Base-by-base conservation (phyloP, 208 protist species). In the Trypanosomatidae sp. region DNA sequence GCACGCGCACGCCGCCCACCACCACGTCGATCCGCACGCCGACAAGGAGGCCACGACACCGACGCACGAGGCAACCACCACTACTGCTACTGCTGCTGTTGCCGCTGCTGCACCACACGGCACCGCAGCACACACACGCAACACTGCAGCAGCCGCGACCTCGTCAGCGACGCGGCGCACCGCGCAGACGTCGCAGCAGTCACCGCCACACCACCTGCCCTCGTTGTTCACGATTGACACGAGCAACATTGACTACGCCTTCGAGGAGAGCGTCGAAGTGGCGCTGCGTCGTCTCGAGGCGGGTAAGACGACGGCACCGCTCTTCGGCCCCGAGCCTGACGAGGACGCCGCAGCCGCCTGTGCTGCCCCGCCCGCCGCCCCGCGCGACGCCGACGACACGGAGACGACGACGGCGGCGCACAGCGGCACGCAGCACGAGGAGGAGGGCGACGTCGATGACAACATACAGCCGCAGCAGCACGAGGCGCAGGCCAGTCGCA, bases 161-260 rank as follows among this genome's bases (percentile, higher is more conserved):
- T n/a, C n/a, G n/a, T n/a, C n/a, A n/a, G n/a, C n/a, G n/a, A n/a
- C n/a, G n/a, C n/a, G n/a, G n/a, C n/a, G n/a, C n/a, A n/a, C n/a
- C n/a, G n/a, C n/a, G n/a, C n/a, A n/a, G n/a, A n/a, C n/a, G n/a
- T n/a, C n/a, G n/a, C n/a, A n/a, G n/a, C n/a, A n/a, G n/a, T n/a
- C n/a, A n/a, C n/a, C n/a, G n/a, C n/a, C n/a, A n/a, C n/a, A n/a
- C n/a, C n/a, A n/a, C n/a, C n/a, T n/a, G n/a, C n/a, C n/a, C n/a
- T n/a, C n/a, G 15, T 22, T 26, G 6, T 28, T 41, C 3, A 22
- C 26, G 16, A 41, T 62, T 37, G 20, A 22, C 27, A 38, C 61
- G 27, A 25, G 39, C 7, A 19, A 49, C 42, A 53, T 85, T 13
- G 75, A 85, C 54, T 77, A 64, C 25, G 43, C 43, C 23, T 85